Conservation (phyloP, 2,329 filamentous ascomycete genomes). For the Waltergamsia citrina region DNA sequence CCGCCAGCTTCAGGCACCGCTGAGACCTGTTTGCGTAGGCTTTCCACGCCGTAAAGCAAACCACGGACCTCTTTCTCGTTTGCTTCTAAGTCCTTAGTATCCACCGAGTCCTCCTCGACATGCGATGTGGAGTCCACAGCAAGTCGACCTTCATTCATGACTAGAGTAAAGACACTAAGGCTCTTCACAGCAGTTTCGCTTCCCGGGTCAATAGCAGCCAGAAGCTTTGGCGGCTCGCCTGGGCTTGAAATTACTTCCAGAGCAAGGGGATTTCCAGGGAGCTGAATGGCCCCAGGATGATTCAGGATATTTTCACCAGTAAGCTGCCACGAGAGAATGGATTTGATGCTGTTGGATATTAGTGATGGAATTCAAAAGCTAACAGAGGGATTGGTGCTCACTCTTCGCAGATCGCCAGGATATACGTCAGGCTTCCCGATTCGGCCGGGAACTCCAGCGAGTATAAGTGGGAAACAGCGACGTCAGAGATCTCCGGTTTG, state of each 20-base stretch:
- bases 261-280: slow-evolving; percentile 59
- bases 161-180: slow-evolving; percentile 19
- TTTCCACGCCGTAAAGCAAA: slow-evolving; percentile 36
- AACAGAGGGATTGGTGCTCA: slow-evolving; percentile 23
- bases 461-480: slow-evolving; percentile 37
- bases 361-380: slow-evolving; percentile 6
- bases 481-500: slow-evolving; percentile 22
- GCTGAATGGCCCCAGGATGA: slow-evolving; percentile 33
- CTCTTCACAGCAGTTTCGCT: slow-evolving; percentile 16
- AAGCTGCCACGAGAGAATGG: slow-evolving; percentile 57
- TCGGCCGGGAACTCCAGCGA: slow-evolving; percentile 21
- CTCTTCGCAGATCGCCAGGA: slow-evolving; percentile 50
- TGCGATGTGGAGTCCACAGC: slow-evolving; percentile 15
- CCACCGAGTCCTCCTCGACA: slow-evolving; percentile 15
- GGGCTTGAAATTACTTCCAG: slow-evolving; percentile 19
- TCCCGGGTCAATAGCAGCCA: slow-evolving; percentile 30
- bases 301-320: slow-evolving; percentile 35
- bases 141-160: slow-evolving; percentile 19
- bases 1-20: slow-evolving; percentile 14
- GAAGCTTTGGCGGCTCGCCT: slow-evolving; percentile 15
- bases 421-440: slow-evolving; percentile 29
- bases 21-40: slow-evolving; percentile 37
- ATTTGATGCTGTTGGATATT: slow-evolving; percentile 36
- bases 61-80: slow-evolving; percentile 25
- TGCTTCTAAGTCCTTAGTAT: slow-evolving; percentile 21